Evolutionary conservation across 352 stramenopile species (phyloP), one percentile per base, ranked within the genome.

Genomic region (Globisporangium carolinianum): DNA sequence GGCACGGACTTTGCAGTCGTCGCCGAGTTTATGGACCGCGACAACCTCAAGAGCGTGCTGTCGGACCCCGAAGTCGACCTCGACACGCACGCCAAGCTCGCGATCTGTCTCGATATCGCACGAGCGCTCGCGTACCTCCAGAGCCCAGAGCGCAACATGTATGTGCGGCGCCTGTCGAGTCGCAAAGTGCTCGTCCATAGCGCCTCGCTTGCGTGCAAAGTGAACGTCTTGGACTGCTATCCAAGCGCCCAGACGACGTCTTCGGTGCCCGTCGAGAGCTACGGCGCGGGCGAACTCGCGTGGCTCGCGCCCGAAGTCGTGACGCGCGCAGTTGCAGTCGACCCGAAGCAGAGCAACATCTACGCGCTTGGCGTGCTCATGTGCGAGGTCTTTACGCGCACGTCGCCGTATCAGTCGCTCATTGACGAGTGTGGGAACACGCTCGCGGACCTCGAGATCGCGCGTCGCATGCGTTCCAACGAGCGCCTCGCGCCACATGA

Each of bases 1-100:
- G 80, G 81, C 12, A 89, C 79, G n/a, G 83, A 93, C 62, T 91
- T 90, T 43, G 72, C 75, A 6, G 68, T 88, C 15, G 72, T 93
- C 36, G 75, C 76, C 4, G 80, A 93, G 64, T 93, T 83, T 57
- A 76, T 89, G 73, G 74, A 83, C 43, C 88, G 87, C 58, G 76
- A 78, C 51, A 88, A 80, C 47, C 50, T 92, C 18, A 75, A 72
- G 53, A 68, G 71, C 1, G 62, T 93, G 56, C 73, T 90, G 14
- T 58, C 71, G 18, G 83, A 87, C 50, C 58, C 64, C 0, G 69
- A 89, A 24, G 53, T 80, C 14, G 69, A 89, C 11, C 55, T 93
- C 17, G 71, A 79, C 52, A 66, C 86, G 36, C 59, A 65, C 17
- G 73, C 58, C 12, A 85, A 89, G 50, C 47, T 91, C 14, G 63